Evolutionary conservation across 2,329 filamentous ascomycete species (phyloP), one percentile per base, ranked within the genome.

Genomic region (Dryadomyces quercivorus): DNA sequence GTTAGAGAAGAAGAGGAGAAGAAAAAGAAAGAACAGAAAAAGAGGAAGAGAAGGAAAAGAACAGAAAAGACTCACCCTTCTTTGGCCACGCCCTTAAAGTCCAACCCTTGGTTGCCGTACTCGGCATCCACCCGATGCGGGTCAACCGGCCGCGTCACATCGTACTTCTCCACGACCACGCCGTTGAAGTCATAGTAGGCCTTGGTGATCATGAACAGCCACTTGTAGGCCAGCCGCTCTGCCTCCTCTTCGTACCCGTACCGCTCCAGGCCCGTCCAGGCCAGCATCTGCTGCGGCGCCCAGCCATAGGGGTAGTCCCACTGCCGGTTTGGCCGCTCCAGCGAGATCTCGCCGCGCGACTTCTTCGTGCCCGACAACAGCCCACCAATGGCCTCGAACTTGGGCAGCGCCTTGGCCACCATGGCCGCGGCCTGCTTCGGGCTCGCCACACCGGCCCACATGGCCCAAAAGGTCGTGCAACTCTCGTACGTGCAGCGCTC

Each of bases 271-370:
- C 91, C 93, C 1, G 88, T 91, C 93, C 93, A 98, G 1, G 93
- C 92, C 45, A 98, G 81, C 73, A 98, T 97, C 73, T 98, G 93
- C 74, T 98, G 93, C 36, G 93, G 93, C 54, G 93, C 93, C 93
- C 93, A 98, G 57, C 93, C 93, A 66, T 93, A 97, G 0, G 93
- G 93, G 67, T 90, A 97, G 67, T 98, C 93, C 93, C 93, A 98
- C 67, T 98, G 93, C 62, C 93, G 83, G 68, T 96, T 97, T 8
- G 93, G 93, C 50, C 92, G 80, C 62, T 91, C 81, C 43, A 96
- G 70, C 13, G 86, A 84, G 58, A 95, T 75, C 36, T 76, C 73
- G 44, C 93, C 93, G 47, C 93, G 86, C 54, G 89, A 95, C 68
- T 90, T 81, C 66, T 95, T 84, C 0, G 92, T 95, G 53, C 92